Evolutionary conservation across 2,329 filamentous ascomycete species (phyloP), one percentile per base, ranked within the genome.

Genomic region (Clarireedia sp.): DNA sequence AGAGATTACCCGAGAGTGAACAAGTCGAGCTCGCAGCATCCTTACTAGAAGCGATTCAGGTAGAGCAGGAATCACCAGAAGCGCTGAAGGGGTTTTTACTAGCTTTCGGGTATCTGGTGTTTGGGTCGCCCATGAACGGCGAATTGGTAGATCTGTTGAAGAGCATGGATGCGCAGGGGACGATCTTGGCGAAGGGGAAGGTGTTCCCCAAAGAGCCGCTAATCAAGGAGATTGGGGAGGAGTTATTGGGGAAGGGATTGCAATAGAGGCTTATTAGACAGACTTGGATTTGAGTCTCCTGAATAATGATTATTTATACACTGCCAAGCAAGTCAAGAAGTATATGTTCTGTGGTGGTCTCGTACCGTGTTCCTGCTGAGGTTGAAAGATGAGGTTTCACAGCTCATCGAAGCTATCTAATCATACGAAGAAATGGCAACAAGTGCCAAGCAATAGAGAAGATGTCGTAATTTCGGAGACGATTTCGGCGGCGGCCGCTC

Each of bases 1-100:
- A 86, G 47, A 74, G 72, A 0, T 69, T 96, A 3, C 74, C 82
- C 0, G 86, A 89, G 38, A 80, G 78, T 2, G 83, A 87, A 57
- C 86, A 94, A 66, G 81, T 95, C 1, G 90, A 96, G 69, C 74
- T 97, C 5, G 82, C 87, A 0, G 91, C 91, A 0, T 87, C 88
- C 0, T 72, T 94, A 7, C 73, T 96, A 1, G 90, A 96, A 70
- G 86, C 87, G 2, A 81, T 85, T 45, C 66, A 70, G 2, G 75
- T 79, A 55, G 82, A 85, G 62, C 73, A 78, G 33, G 70, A 74
- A 37, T 83, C 92, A 72, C 68, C 10, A 14, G 90, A 96, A 64
- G 87, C 87, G 0, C 70, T 91, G 14, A 87, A 87, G 65, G 89
- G 89, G 0, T 82, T 91, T 69, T 64, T 96, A 36, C 75, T 90